Conservation (phyloP, 345 rosid species). For the Rhodomyrtus tomentosa region DNA sequence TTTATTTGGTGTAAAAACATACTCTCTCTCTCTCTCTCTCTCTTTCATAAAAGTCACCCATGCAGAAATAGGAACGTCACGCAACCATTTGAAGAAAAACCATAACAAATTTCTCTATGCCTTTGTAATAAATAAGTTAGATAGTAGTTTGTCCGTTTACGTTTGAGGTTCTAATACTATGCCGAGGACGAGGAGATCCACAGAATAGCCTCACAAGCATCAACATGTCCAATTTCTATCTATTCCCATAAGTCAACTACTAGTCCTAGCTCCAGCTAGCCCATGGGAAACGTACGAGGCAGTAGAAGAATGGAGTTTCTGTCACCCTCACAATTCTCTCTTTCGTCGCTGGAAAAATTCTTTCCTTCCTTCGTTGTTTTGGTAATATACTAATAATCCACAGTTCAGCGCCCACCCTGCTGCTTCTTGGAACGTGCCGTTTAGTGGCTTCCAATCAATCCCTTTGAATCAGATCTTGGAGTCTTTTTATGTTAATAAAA, state of each 20-base stretch:
- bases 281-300: not conserved
- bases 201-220: not conserved
- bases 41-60: too few relatives aligned
- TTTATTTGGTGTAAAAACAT: not conserved
- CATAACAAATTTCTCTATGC: not conserved
- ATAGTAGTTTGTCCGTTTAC: not conserved
- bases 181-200: not conserved
- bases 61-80: not conserved
- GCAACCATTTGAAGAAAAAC: not conserved
- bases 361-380: not conserved
- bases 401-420: too few relatives aligned
- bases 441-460: not conserved
- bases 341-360: not conserved
- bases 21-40: not conserved
- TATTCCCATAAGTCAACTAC: not conserved
- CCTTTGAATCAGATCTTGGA: not conserved
- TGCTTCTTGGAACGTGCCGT: not conserved
- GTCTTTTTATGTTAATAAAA: not conserved
- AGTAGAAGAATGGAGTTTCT: not conserved
- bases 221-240: not conserved
- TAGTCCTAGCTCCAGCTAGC: not conserved
- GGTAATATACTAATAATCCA: not conserved
- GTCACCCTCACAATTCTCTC: too few relatives aligned
- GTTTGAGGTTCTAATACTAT: not conserved
- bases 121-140: not conserved